Base-by-base conservation (phyloP, 495 filamentous ascomycete genomes). In the Pseudevernia furfuracea region DNA sequence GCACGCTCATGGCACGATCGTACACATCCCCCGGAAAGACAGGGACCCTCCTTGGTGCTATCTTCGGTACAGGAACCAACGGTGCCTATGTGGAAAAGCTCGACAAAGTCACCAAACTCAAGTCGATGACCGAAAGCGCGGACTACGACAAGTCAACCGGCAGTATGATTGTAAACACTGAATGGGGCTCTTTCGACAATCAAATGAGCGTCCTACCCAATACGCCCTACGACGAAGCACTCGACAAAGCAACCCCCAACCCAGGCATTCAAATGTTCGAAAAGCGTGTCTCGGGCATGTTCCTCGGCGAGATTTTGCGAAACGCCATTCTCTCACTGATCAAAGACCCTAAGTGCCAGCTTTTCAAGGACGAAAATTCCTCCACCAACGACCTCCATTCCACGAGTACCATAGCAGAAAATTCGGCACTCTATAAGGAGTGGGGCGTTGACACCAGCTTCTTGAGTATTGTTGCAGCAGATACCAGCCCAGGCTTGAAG, bases 161-260 rank as follows among this genome's bases (percentile, higher is more conserved):
- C 25, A 84, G 92, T 62, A 98, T 98, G 94, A 91, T 98, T 62
- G 85, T 98, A 74, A 98, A 98, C 75, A 93, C 91, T 4, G 94
- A 98, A 77, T 98, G 94, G 94, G 94, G 94, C 61, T 95, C 90
- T 63, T 98, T 98, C 70, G 94, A 98, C 77, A 98, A 97, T 79
- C 82, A 88, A 66, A 82, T 97, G 68, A 87, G 82, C 65, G 87
- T 94, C 56, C 80, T 97, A 53, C 94, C 95, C 23, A 87, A 85
- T 71, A 97, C 94, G 0, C 74, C 83, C 0, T 97, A 92, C 75
- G 94, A 98, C 74, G 76, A 78, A 17, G 81, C 82, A 56, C 80
- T 98, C 44, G 92, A 98, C 77, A 78, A 78, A 61, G 85, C 85
- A 30, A 91, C 85, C 71, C 84, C 90, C 67, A 98, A 98, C 78